These are phyloP conservation scores for Calonectria crousiana DNA, from an alignment of 2,329 filamentous ascomycete genomes.

Conservation along the genomic window DNA sequence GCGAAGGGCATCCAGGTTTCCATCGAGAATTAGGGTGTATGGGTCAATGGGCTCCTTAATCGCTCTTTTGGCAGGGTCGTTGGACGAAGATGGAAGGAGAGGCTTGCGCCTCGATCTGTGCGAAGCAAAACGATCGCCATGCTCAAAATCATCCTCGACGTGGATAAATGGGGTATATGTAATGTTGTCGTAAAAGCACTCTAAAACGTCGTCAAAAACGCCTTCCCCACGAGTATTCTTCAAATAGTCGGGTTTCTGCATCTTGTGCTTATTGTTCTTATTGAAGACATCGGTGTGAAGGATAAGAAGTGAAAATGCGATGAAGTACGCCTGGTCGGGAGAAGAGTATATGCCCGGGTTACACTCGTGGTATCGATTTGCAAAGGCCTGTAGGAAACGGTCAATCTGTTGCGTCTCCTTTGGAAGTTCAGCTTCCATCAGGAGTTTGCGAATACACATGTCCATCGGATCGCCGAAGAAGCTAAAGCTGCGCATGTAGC, in stretches of 20 bases:
- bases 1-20: slow-evolving; percentile 83
- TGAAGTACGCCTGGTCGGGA: slow-evolving; percentile 97
- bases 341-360: slow-evolving; percentile 95
- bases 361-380: slow-evolving; percentile 97
- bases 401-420: slow-evolving; percentile 99
- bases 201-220: slow-evolving; percentile 92
- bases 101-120: slow-evolving; percentile 79
- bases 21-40: slow-evolving; percentile 93
- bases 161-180: slow-evolving; percentile 98
- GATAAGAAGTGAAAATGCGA: slow-evolving; percentile 96
- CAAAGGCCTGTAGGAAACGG: slow-evolving; percentile 91
- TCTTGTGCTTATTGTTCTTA: slow-evolving; percentile 99
- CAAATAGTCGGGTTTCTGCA: slow-evolving; percentile 95
- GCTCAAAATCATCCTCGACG: slow-evolving; percentile 91
- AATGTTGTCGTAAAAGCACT: slow-evolving; percentile 99
- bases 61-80: slow-evolving; percentile 66
- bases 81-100: slow-evolving; percentile 73
- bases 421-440: slow-evolving; percentile 96
- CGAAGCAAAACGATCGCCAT: slow-evolving; percentile 77
- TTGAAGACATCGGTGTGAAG: slow-evolving; percentile 99
- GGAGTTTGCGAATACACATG: slow-evolving; percentile 93
- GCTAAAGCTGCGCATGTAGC: slow-evolving; percentile 94
- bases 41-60: slow-evolving; percentile 92
- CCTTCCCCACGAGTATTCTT: slow-evolving; percentile 94
- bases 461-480: slow-evolving; percentile 99